These are phyloP conservation scores for Apophysomyces elegans DNA, from an alignment of 371 early-diverging fungal species.

Conservation along the genomic window DNA sequence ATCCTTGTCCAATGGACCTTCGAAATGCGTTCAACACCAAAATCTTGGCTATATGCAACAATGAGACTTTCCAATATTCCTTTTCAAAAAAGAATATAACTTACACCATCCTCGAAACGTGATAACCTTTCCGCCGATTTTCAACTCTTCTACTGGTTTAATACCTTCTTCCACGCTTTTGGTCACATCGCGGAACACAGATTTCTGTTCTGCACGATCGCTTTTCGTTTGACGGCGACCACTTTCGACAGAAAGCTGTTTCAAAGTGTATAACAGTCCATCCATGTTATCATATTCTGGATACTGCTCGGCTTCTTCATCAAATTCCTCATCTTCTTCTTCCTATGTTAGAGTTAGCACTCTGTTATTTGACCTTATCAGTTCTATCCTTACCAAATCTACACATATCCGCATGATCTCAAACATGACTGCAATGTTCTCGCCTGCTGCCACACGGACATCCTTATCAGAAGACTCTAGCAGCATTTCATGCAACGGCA, in stretches of 20 bases:
- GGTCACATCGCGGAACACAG: conserved; percentile 71
- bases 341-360: conserved; percentile 6
- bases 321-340: conserved; percentile 45
- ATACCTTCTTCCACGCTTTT: conserved; percentile 65
- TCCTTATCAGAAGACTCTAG: conserved; percentile 68
- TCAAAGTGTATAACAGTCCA: conserved; percentile 59
- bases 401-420: conserved; percentile 41
- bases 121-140: conserved; percentile 40
- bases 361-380: not conserved
- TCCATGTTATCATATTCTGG: conserved; percentile 62
- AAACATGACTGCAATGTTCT: conserved; percentile 78
- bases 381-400: conserved; percentile 1
- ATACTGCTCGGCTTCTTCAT: conserved; percentile 33
- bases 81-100: not conserved
- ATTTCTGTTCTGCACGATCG: conserved; percentile 68
- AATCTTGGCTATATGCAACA: conserved; percentile 32
- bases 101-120: conserved; percentile 58
- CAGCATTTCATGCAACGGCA: conserved; percentile 52
- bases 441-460: conserved; percentile 76
- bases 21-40: conserved; percentile 37
- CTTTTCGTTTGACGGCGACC: conserved; percentile 62
- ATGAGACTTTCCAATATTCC: not conserved
- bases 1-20: conserved; percentile 37
- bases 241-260: conserved; percentile 63
- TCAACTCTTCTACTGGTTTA: conserved; percentile 54